A percentile compares a stretch with the other conserved stretches of the same genome.
Conservation (phyloP, 2,329 filamentous ascomycete genomes). For the Talaromyces sp. region DNA sequence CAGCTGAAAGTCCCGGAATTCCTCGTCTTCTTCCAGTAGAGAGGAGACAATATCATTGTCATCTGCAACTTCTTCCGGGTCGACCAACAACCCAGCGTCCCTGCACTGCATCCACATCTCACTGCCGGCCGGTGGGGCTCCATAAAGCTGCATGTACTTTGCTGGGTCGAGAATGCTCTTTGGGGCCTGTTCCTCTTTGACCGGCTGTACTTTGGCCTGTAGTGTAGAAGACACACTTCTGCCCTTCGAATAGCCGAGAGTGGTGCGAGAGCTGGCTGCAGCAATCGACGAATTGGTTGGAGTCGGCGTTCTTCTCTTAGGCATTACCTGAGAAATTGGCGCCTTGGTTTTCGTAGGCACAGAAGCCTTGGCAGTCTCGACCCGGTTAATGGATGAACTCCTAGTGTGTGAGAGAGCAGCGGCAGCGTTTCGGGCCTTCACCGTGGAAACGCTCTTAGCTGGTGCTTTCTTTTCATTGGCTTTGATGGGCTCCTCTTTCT, state of each 20-base stretch:
- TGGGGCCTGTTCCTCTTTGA: slow-evolving; percentile 17
- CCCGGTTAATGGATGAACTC: slow-evolving; percentile 27
- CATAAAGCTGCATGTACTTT: slow-evolving; percentile 38
- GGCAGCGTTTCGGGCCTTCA: slow-evolving; percentile 36
- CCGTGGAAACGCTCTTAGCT: slow-evolving; percentile 26
- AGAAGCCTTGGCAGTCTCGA: slow-evolving; percentile 16
- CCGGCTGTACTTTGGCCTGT: slow-evolving; percentile 19
- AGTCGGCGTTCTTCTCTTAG: slow-evolving; percentile 39
- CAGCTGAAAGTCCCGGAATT: slow-evolving; percentile 34
- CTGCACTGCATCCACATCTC: slow-evolving; percentile 40
- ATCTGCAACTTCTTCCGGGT: slow-evolving; percentile 7
- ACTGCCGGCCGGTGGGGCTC: slow-evolving; percentile 34
- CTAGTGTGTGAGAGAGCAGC: slow-evolving; percentile 28
- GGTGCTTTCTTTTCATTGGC: slow-evolving; percentile 21
- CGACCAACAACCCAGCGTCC: slow-evolving; percentile 27
- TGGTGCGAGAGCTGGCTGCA: slow-evolving; percentile 67
- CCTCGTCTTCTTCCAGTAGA: slow-evolving; percentile 34
- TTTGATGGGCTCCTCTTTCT: slow-evolving; percentile 19
- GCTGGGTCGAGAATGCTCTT: slow-evolving; percentile 33
- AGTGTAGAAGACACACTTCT: slow-evolving; percentile 39
- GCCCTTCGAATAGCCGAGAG: slow-evolving; percentile 79
- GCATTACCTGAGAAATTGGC: slow-evolving; percentile 24
- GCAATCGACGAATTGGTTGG: slow-evolving; percentile 49
- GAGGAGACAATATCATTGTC: slow-evolving; percentile 20
- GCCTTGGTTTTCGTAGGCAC: slow-evolving; percentile 25